Base-by-base conservation (phyloP, 371 early-diverging fungal species). In the Actinomucor elegans region DNA sequence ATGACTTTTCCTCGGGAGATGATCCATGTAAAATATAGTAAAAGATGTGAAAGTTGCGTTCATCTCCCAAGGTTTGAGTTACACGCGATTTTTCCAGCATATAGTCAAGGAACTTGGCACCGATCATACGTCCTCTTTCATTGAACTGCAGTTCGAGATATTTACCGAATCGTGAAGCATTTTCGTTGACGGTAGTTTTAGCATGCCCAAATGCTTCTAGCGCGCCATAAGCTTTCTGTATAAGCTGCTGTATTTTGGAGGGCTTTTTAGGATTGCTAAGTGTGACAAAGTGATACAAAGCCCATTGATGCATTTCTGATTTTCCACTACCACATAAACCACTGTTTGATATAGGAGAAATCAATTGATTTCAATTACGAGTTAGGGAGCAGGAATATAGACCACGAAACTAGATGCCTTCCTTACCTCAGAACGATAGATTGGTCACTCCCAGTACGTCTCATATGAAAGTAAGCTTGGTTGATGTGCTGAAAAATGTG, bases 61-160 rank as follows among this genome's bases (percentile, higher is more conserved):
- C 89, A 48, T 83, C 84, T 15, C 55, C 58, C 27, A 38, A 37
- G 4, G 50, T 34, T 15, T 72, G 69, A 7, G 82, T 71, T 21
- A 93, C 78, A n/a, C 93, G 81, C 34, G 76, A 76, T 68, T 88
- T 88, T 60, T 99, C 97, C 17, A 97, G 73, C 55, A 95, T 80
- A 66, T 93, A 97, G 55, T 92, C 89, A 44, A 93, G 74, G 55
- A 90, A 71, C 69, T 92, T 94, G 5, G 88, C 88, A 21, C 97
- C 94, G 9, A 86, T 72, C 65, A 97, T 84, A 14, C 87, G 84
- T 4, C 94, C 92, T 29, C 86, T 79, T 60, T 84, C 88, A 66
- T 92, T 86, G 65, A 96, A 98, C 61, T 94, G 95, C 48, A 94
- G 71, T 70, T 95, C 96, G 7, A 87, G 86, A 65, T 95, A 94